Evolutionary conservation across 2,329 filamentous ascomycete genomes (phyloP).

Genomic region (Dactylonectria estremocensis): DNA sequence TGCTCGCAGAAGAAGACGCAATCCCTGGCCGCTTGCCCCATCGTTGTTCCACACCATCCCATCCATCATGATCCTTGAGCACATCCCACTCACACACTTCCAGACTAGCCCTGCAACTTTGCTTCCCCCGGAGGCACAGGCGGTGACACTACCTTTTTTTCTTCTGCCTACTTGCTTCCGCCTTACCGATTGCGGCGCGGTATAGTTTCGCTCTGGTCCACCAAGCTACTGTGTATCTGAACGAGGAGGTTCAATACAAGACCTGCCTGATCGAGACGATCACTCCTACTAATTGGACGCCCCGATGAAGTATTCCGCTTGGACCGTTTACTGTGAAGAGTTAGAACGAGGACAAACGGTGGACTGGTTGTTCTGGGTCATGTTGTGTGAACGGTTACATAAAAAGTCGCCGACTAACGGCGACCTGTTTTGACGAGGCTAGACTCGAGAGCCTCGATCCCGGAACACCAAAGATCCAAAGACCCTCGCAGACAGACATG

Average conservation of each 20-base stretch:
- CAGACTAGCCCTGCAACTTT: conserved; percentile 25
- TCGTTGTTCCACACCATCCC: conserved; percentile 29
- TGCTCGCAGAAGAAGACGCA: conserved; percentile 18
- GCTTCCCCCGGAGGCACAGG: conserved; percentile 14
- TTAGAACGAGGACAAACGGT: background rate
- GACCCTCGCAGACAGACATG: background rate
- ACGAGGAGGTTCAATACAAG: background rate
- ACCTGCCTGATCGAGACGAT: background rate
- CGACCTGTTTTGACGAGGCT: conserved; percentile 4
- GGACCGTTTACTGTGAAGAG: conserved; percentile 6
- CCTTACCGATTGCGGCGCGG: conserved; percentile 14
- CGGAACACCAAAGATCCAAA: background rate
- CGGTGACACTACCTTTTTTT: conserved; percentile 29
- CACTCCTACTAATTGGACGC: background rate
- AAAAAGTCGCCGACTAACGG: conserved; percentile 13
- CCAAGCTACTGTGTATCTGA: conserved; percentile 8
- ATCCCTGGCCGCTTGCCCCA: conserved; percentile 25
- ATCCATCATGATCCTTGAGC: conserved; percentile 16
- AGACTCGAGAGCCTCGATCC: background rate
- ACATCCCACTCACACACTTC: conserved; percentile 24
- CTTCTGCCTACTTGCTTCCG: conserved; percentile 6
- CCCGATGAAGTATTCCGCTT: conserved; percentile 8
- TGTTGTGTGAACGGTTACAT: conserved; percentile 13
- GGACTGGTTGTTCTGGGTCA: conserved; percentile 2
- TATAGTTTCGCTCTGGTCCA: background rate